A percentile compares a stretch with the other conserved stretches of the same genome.
These are phyloP conservation scores for Colletotrichum coccodes DNA, from an alignment of 2,329 filamentous ascomycete species.

Conservation along the genomic window DNA sequence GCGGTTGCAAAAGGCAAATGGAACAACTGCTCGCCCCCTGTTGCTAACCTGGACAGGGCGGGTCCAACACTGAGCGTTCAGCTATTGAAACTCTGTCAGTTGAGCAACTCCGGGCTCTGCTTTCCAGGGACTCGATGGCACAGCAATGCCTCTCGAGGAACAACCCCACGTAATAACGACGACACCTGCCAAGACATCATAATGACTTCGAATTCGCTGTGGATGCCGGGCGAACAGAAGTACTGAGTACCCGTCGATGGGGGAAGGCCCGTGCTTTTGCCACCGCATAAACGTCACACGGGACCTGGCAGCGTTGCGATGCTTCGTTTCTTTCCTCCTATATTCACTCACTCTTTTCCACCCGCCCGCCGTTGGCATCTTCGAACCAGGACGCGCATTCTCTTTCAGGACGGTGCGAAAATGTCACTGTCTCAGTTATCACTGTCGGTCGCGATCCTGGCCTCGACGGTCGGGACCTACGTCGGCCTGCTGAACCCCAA, in stretches of 20 bases:
- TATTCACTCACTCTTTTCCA: background rate
- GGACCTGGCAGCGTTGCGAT: background rate
- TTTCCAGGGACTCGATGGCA: too few species aligned
- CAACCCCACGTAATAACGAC: background rate
- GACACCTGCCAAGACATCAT: background rate
- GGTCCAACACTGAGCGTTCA: background rate
- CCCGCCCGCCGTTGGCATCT: background rate
- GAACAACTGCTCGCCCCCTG: too few species aligned
- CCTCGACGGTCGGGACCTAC: conserved; percentile 43
- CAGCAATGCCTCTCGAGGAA: background rate
- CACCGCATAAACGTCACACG: background rate
- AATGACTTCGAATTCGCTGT: background rate
- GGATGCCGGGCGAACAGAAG: fast-evolving
- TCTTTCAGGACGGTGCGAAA: too few species aligned
- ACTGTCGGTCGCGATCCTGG: conserved; percentile 34
- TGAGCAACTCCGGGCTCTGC: background rate
- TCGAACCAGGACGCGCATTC: background rate
- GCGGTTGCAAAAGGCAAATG: too few species aligned
- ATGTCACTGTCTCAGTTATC: background rate
- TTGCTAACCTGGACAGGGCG: background rate
- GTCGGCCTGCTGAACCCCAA: conserved; percentile 44
- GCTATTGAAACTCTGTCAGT: background rate
- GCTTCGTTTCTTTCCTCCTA: background rate
- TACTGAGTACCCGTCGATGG: background rate
- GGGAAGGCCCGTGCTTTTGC: background rate